These are phyloP conservation scores for Brettanomyces nanus DNA, from an alignment of 805 yeast genomes.

Conservation along the genomic window DNA sequence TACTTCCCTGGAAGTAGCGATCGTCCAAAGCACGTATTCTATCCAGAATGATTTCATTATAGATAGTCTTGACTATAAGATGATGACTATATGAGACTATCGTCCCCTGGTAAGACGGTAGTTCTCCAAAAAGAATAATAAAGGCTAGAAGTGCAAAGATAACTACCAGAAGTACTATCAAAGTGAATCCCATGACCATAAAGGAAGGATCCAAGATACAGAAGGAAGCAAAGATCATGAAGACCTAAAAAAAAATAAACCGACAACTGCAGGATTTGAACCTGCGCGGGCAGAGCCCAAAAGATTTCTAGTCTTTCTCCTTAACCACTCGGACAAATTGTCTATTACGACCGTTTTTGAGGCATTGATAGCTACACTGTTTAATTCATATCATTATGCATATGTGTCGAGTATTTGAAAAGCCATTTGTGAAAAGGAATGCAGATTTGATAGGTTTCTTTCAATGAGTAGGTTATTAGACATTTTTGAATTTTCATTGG, in stretches of 20 bases:
- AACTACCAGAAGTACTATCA: conserved; percentile 4
- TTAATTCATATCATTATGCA: no score
- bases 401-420: no score
- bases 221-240: background rate
- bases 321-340: conserved; percentile 52
- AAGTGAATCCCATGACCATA: background rate
- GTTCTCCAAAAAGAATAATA: conserved; percentile 40
- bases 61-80: conserved; percentile 6
- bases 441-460: no score
- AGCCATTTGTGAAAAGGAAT: no score
- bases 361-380: no score
- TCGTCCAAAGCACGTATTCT: conserved; percentile 15
- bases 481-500: no score
- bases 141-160: conserved; percentile 13
- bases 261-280: conserved; percentile 56
- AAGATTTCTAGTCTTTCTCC: conserved; percentile 53
- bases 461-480: no score
- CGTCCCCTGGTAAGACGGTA: conserved; percentile 33
- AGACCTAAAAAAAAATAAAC: conserved; percentile 2
- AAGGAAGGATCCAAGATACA: background rate
- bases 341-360: conserved; percentile 21
- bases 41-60: conserved; percentile 1
- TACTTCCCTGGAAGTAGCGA: conserved; percentile 16
- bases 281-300: conserved; percentile 59
- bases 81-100: conserved; percentile 18